A percentile compares a stretch with the other conserved stretches of the same genome.
phyloP scores from a whole-genome alignment of 106 monocot genomes.

The Phalaenopsis equestris region DNA sequence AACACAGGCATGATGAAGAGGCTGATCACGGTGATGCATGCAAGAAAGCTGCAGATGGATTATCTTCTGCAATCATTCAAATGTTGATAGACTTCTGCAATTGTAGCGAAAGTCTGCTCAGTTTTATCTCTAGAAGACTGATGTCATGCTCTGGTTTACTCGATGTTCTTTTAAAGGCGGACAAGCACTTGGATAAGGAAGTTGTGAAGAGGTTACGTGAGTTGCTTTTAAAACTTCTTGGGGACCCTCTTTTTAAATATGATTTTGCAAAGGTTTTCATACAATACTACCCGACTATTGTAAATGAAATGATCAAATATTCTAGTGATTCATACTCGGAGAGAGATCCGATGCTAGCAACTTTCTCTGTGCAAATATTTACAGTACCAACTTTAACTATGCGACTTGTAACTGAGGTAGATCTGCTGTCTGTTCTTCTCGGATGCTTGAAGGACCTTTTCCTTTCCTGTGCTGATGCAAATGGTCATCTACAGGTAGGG shows the following conservation, averaged over 20 bases:
- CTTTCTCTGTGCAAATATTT: conserved; percentile 91
- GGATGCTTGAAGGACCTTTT: conserved; percentile 21
- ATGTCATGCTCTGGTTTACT: conserved; percentile 30
- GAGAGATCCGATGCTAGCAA: conserved; percentile 37
- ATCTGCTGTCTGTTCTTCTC: conserved; percentile 14
- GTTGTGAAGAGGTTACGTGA: conserved; percentile 72
- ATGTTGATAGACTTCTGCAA: conserved; percentile 77
- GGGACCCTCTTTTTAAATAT: conserved; percentile 79
- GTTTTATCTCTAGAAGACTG: conserved; percentile 52
- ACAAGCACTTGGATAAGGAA: conserved; percentile 54
- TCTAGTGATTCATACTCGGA: conserved; percentile 24
- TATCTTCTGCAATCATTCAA: conserved; percentile 41
- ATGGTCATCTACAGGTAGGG: conserved; percentile 21
- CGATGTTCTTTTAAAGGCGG: conserved; percentile 48
- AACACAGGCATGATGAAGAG: conserved; percentile 8
- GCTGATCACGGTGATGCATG: conserved; percentile 4
- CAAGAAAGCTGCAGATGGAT: conserved; percentile 21
- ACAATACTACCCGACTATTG: conserved; percentile 42
- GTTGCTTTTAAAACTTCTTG: conserved; percentile 74
- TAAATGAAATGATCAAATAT: conserved; percentile 44
- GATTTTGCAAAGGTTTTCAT: conserved; percentile 70
- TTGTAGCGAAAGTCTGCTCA: conserved; percentile 66
- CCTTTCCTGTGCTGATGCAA: conserved; percentile 16
- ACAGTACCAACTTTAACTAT: conserved; percentile 75
- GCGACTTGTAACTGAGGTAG: conserved; percentile 35